Base-by-base conservation (phyloP, 768 basidiomycete genomes). In the Amanita rubescens region DNA sequence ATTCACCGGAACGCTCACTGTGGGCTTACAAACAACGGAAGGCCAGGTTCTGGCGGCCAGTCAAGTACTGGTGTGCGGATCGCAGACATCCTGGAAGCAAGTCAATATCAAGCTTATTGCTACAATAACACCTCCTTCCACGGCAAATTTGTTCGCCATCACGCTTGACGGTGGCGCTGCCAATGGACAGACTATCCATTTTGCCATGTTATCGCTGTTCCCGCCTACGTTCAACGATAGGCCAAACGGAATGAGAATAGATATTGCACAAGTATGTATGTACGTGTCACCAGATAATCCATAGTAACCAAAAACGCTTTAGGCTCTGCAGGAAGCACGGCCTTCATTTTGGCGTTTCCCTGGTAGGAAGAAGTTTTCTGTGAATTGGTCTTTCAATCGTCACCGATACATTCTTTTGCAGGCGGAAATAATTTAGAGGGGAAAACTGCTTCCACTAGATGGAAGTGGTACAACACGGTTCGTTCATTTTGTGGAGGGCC, bases 141-240 rank as follows among this genome's bases (percentile, higher is more conserved):
- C 69, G 1, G 65, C 64, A 22, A 86, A 85, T 60, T 63, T 65
- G 37, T 84, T 87, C 62, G 69, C 70, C 0, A 67, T 87, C 7
- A 77, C 78, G 0, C 60, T 84, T 8, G 69, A 82, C 46, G 77
- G 76, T 9, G 61, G 63, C 0, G 61, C 62, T 0, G 68, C 67
- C 0, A 63, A 67, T 0, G 78, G 75, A 3, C 67, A 75, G 19
- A 75, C 71, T 0, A 67, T 85, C 46, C 62, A 79, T 58, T 84
- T 85, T 54, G 77, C 79, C 0, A 71, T 85, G 72, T 72, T 85
- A 52, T 80, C 79, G 10, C 65, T 87, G 41, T 84, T 87, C 66
- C 85, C 85, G 0, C 84, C 84, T 5, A 86, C 84, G 2, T 85
- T 80, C 69, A 84, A 81, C 56, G 67, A 70, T 45, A 72, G 81